Evolutionary conservation across 2,329 filamentous ascomycete genomes (phyloP).

Genomic region (Laburnicola sp.): DNA sequence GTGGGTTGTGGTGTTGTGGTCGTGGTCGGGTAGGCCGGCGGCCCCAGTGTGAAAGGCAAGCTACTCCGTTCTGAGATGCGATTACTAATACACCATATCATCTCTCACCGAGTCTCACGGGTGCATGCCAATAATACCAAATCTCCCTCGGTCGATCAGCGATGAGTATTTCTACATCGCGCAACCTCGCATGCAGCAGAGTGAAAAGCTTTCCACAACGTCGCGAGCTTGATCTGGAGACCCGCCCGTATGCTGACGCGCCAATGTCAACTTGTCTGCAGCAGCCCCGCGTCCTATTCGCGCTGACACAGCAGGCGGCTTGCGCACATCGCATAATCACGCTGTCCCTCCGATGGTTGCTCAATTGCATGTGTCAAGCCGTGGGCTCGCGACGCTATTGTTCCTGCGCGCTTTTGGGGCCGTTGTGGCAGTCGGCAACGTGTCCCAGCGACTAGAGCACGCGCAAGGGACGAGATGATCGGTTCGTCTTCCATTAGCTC

Average conservation of each 20-base stretch:
- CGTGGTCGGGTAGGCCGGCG: no score
- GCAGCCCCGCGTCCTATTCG: no score
- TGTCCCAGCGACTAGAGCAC: not conserved
- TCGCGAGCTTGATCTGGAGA: not conserved
- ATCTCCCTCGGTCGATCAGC: not conserved
- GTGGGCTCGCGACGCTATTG: slow-evolving; percentile 14
- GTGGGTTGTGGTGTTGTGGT: no score
- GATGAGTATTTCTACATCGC: not conserved
- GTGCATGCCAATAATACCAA: no score
- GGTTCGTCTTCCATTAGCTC: not conserved
- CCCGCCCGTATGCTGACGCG: slow-evolving; percentile 2
- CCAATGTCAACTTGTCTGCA: not conserved
- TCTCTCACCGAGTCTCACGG: no score
- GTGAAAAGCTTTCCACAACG: not conserved
- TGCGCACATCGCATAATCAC: not conserved
- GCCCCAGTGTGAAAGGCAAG: no score
- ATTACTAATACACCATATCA: not conserved
- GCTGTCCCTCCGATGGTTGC: slow-evolving; percentile 1
- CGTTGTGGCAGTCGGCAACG: not conserved
- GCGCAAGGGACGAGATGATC: not conserved
- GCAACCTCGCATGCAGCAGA: slow-evolving; percentile 1
- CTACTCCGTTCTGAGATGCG: not conserved
- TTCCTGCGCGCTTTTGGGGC: slow-evolving; percentile 13
- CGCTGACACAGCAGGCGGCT: slow-evolving; percentile 3
- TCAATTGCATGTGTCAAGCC: slow-evolving; percentile 19